Conservation (phyloP, 768 basidiomycete species). For the Lepiota venenata region DNA sequence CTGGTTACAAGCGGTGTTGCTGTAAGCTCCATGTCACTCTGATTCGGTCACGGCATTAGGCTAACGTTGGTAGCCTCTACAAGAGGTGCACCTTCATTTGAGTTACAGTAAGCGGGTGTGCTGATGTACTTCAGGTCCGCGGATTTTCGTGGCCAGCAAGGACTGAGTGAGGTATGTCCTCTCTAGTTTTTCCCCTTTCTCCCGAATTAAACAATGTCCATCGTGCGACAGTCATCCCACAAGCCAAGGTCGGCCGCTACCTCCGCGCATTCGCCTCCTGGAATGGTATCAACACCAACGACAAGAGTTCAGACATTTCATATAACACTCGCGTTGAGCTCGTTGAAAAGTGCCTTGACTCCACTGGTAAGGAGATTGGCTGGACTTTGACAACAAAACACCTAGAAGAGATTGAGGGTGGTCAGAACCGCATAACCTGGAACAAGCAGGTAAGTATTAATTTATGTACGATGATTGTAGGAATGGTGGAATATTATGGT, state of each 20-base stretch:
- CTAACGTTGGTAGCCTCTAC: constrained; percentile 17
- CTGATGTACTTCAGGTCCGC: constrained; percentile 15
- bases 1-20: constrained; percentile 32
- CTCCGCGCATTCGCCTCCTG: constrained; percentile 39
- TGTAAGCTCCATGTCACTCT: constrained; percentile 18
- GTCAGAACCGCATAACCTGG: constrained; percentile 30
- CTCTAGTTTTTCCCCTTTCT: too few relatives aligned
- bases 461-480: background rate
- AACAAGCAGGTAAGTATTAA: constrained; percentile 28
- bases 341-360: constrained; percentile 34
- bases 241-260: constrained; percentile 32
- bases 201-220: background rate
- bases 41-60: background rate
- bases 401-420: constrained; percentile 16
- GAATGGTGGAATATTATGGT: background rate
- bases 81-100: constrained; percentile 14
- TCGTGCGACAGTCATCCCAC: constrained; percentile 25
- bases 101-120: background rate
- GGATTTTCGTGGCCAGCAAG: constrained; percentile 29
- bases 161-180: constrained; percentile 28
- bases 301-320: constrained; percentile 31
- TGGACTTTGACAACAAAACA: constrained; percentile 33
- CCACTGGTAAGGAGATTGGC: constrained; percentile 25
- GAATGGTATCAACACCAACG: constrained; percentile 39
- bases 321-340: constrained; percentile 49